Conservation (phyloP, 1,284 basidiomycete genomes). For the Salmacisia buchloeana region DNA sequence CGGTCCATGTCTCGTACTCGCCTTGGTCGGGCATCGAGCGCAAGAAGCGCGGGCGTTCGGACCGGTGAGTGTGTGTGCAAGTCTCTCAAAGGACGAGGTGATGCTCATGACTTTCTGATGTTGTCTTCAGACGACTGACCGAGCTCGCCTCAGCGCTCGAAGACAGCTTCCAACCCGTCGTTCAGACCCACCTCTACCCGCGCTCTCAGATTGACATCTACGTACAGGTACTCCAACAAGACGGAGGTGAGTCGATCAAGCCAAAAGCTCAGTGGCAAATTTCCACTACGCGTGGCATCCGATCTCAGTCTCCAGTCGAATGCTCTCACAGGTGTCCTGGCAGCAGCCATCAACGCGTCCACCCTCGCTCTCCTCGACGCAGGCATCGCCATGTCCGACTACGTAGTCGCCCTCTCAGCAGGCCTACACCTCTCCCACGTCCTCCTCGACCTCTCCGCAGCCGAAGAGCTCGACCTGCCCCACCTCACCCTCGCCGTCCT, state of each 20-base stretch:
- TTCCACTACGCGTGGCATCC: neutral
- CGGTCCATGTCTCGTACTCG: constrained; percentile 58
- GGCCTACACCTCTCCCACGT: constrained; percentile 24
- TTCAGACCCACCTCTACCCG: constrained; percentile 84
- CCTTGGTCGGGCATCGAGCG: constrained; percentile 77
- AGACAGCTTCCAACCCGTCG: constrained; percentile 89
- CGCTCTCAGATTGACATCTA: constrained; percentile 89
- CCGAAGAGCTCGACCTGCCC: constrained; percentile 87
- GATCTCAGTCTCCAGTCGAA: neutral
- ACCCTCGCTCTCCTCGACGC: constrained; percentile 84
- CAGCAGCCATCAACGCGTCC: constrained; percentile 87
- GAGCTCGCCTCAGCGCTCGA: constrained; percentile 82
- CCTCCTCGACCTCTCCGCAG: constrained; percentile 74
- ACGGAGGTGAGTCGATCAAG: constrained; percentile 60
- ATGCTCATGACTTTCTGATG: neutral
- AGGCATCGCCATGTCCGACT: constrained; percentile 83
- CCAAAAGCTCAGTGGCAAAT: neutral
- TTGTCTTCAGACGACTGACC: constrained; percentile 66
- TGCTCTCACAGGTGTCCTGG: constrained; percentile 63
- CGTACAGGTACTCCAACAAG: constrained; percentile 84
- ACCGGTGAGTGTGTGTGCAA: constrained; percentile 16
- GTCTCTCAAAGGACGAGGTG: neutral
- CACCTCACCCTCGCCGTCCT: constrained; percentile 80
- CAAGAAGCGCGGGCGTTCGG: constrained; percentile 63
- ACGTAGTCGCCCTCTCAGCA: constrained; percentile 71